Percentiles rank a stretch among this genome's conserved stretches.
These are phyloP conservation scores for Cladosporium colombiae DNA, from an alignment of 2,329 filamentous ascomycete species.

Conservation along the genomic window DNA sequence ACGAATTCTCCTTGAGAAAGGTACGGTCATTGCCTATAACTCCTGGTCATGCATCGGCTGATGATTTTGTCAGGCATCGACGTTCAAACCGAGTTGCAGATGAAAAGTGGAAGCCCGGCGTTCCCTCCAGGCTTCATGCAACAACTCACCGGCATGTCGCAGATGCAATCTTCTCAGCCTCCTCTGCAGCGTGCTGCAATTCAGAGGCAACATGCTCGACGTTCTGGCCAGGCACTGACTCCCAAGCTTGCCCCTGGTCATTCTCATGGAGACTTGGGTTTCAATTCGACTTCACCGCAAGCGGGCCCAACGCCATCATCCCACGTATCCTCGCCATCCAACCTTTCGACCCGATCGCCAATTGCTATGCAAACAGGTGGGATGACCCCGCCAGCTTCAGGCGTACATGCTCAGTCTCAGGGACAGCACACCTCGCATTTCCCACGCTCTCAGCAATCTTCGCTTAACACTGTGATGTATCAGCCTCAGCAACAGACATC, in stretches of 20 bases:
- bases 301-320: slow-evolving; percentile 81
- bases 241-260: slow-evolving; percentile 42
- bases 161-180: slow-evolving; percentile 41
- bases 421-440: slow-evolving; percentile 43
- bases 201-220: slow-evolving; percentile 63
- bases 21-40: slow-evolving; percentile 47
- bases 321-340: slow-evolving; percentile 68
- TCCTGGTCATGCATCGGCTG: not conserved
- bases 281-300: slow-evolving; percentile 64
- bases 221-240: slow-evolving; percentile 36
- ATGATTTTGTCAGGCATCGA: slow-evolving; percentile 71
- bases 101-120: slow-evolving; percentile 86
- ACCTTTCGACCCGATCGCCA: slow-evolving; percentile 59
- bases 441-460: slow-evolving; percentile 43
- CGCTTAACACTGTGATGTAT: slow-evolving; percentile 46
- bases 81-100: slow-evolving; percentile 90
- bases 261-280: slow-evolving; percentile 42
- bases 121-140: slow-evolving; percentile 62
- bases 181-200: slow-evolving; percentile 79
- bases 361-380: slow-evolving; percentile 61
- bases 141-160: slow-evolving; percentile 64
- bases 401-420: slow-evolving; percentile 55
- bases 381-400: slow-evolving; percentile 61
- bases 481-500: slow-evolving; percentile 38
- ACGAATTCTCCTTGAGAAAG: slow-evolving; percentile 93